Evolutionary conservation across 805 yeast genomes (phyloP).

Genomic region (Tetrapisispora fleetii): DNA sequence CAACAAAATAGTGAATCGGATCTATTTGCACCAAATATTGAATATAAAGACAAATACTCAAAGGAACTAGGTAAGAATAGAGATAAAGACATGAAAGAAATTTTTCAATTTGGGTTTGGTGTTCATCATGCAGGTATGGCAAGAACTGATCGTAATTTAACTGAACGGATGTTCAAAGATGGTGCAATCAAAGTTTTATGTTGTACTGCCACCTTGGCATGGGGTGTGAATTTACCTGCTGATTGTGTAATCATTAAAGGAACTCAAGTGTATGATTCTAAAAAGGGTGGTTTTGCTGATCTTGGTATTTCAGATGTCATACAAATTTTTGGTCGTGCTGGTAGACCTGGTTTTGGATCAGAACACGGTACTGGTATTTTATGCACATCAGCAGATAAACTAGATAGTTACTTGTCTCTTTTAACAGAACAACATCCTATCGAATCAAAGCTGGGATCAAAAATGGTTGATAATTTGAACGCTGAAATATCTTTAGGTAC

Average conservation of each 20-base stretch:
- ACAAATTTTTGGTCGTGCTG: conserved; percentile 98
- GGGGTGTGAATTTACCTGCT: conserved; percentile 99
- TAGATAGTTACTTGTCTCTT: conserved; percentile 82
- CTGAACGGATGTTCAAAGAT: conserved; percentile 74
- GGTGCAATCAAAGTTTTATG: conserved; percentile 86
- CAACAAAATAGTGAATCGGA: conserved; percentile 46
- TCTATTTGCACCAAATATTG: conserved; percentile 26
- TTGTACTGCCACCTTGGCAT: conserved; percentile 95
- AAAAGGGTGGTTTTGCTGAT: conserved; percentile 89
- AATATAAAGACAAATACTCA: conserved; percentile 31
- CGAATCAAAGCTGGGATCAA: conserved; percentile 70
- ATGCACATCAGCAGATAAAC: conserved; percentile 68
- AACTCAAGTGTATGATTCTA: conserved; percentile 89
- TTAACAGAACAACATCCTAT: conserved; percentile 94
- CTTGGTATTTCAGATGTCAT: conserved; percentile 93
- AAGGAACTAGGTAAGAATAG: conserved; percentile 64
- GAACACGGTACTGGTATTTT: conserved; percentile 85
- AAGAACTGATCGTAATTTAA: conserved; percentile 77
- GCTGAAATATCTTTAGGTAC: conserved; percentile 96
- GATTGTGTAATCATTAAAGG: conserved; percentile 96
- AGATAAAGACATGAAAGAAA: conserved; percentile 70
- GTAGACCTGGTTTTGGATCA: conserved; percentile 89
- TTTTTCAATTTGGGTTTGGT: conserved; percentile 78
- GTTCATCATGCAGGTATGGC: conserved; percentile 97
- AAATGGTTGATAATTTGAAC: conserved; percentile 82